A percentile compares a stretch with the other conserved stretches of the same genome.
Conservation (phyloP, 2,329 filamentous ascomycete genomes). For the Lasiodiplodia sp. region DNA sequence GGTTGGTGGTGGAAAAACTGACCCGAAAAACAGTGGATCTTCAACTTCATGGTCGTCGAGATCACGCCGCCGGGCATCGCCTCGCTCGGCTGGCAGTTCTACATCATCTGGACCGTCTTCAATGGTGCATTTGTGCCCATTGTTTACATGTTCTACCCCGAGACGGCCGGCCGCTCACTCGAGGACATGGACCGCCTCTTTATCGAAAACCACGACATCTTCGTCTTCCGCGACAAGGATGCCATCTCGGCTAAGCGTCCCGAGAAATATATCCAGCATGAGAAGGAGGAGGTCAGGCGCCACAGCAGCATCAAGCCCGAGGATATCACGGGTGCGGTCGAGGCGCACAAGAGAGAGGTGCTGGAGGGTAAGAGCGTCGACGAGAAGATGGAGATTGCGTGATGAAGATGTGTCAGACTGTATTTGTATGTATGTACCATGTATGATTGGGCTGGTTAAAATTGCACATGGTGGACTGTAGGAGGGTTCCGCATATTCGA, state of each 20-base stretch:
- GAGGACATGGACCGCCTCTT: slow-evolving; percentile 44
- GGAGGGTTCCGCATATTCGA: too few species aligned
- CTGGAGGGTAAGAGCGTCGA: neutral
- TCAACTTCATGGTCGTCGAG: slow-evolving; percentile 53
- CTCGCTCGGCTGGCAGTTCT: slow-evolving; percentile 51
- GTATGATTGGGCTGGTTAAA: too few species aligned
- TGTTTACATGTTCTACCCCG: slow-evolving; percentile 44
- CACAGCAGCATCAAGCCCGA: slow-evolving; percentile 30
- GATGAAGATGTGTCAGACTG: neutral
- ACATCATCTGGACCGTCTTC: slow-evolving; percentile 55
- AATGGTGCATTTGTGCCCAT: slow-evolving; percentile 59
- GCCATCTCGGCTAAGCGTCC: slow-evolving; percentile 56
- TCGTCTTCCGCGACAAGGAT: slow-evolving; percentile 58
- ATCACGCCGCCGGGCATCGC: slow-evolving; percentile 55
- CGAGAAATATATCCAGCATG: slow-evolving; percentile 56
- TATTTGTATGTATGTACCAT: too few species aligned
- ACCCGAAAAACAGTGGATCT: slow-evolving; percentile 49
- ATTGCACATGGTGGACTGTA: too few species aligned
- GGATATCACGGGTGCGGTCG: slow-evolving; percentile 31
- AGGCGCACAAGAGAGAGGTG: slow-evolving; percentile 11
- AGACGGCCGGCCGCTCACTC: slow-evolving; percentile 41
- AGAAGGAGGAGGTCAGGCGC: slow-evolving; percentile 45
- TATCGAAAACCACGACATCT: slow-evolving; percentile 41
- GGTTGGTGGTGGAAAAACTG: neutral
- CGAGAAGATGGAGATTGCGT: slow-evolving; percentile 19